phyloP scores from a whole-genome alignment of 306 rosid genomes.

The Cicer chorassanicum region DNA sequence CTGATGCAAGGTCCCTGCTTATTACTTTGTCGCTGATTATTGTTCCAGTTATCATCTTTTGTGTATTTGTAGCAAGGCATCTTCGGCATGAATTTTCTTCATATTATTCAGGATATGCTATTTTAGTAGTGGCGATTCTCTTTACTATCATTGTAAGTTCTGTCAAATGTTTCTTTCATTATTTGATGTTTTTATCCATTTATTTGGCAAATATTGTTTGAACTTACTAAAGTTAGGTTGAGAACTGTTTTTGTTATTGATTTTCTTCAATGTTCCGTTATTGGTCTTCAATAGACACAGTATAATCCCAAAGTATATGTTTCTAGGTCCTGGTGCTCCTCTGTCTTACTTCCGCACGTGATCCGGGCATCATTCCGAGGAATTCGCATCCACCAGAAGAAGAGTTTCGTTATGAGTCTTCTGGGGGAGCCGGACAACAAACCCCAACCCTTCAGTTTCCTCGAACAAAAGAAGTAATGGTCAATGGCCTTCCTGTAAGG shows the following conservation, averaged over 20 bases:
- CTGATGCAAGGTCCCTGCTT: constrained; percentile 83
- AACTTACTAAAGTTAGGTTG: constrained; percentile 4
- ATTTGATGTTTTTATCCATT: neutral
- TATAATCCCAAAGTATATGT: constrained; percentile 55
- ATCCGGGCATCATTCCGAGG: constrained; percentile 93
- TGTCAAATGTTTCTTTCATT: constrained; percentile 37
- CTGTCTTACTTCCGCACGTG: constrained; percentile 87
- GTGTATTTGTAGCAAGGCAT: constrained; percentile 80
- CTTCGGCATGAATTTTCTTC: constrained; percentile 79
- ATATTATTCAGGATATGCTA: constrained; percentile 73
- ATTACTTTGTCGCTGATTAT: constrained; percentile 74
- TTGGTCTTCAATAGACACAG: constrained; percentile 24
- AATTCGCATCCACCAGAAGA: constrained; percentile 94
- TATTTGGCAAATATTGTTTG: neutral
- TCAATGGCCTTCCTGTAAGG: constrained; percentile 71
- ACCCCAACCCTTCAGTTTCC: constrained; percentile 85
- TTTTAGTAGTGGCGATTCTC: constrained; percentile 69
- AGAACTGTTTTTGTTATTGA: constrained; percentile 1
- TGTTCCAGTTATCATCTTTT: constrained; percentile 76
- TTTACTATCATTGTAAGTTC: constrained; percentile 72
- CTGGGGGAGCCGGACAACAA: constrained; percentile 69
- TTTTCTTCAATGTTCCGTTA: constrained; percentile 23
- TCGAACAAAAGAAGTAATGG: constrained; percentile 74
- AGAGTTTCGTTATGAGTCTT: constrained; percentile 70
- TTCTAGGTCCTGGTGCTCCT: constrained; percentile 88